Evolutionary conservation across 139 green algal genomes (phyloP), one percentile per base, ranked within the genome.

Genomic region (Picochlorum sp.): DNA sequence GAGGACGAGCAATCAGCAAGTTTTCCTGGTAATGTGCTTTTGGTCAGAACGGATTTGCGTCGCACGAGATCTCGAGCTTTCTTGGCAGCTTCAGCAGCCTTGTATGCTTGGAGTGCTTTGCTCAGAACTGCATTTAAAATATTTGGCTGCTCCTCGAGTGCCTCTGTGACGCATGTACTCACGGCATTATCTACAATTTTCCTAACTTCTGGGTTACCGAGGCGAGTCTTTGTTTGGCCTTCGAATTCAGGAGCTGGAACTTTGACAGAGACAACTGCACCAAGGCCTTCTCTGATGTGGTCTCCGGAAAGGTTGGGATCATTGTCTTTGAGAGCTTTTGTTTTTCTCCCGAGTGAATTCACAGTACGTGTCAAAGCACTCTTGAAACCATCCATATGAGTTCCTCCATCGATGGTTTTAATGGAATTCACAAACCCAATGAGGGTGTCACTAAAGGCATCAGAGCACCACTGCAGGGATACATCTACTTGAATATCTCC

Each of bases 341-440:
- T 70, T 65, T 93, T 90, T n/a, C 80, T 63, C 5, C 71, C 85
- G 50, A 88, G 47, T 10, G 34, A 63, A 71, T 96, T 98, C 16
- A 98, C 44, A 4, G 79, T 81, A 24, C 85, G 73, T 4, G 85
- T 96, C 11, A 99, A 66, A 0, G 84, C 86, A 0, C 66, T 57
- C 57, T 91, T 89, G 54, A 96, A 57, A 16, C 92, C 94, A 45
- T 99, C 92, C 52, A 98, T 71, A 81, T 99, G 94, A 0, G 88
- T 96, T 49, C 94, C 94, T 9, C 94, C 94, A 64, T 99, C 92
- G 1, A 83, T 72, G 4, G 92, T 99, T 57, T 90, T 85, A 71
- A 99, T 94, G 73, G 68, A 88, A 84, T 99, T 99, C 49, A 90
- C 92, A 71, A 96, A 99, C 44, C 94, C 86, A 9, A 97, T 76